Evolutionary conservation across 2,329 filamentous ascomycete genomes (phyloP).

Genomic region (Reticulascus tulasneorum): DNA sequence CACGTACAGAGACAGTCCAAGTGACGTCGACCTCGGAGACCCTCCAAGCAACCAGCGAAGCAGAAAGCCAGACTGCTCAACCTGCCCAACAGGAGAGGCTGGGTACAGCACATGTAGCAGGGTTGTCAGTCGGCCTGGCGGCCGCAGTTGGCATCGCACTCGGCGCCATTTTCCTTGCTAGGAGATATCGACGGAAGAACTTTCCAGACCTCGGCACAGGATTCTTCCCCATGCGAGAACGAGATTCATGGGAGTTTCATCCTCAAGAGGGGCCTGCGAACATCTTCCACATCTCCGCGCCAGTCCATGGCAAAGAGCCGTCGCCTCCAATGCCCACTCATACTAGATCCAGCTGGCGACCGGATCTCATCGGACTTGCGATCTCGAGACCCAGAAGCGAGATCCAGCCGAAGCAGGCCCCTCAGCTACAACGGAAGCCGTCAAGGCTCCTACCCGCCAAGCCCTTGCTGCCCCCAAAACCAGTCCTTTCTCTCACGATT

Average conservation of each 20-base stretch:
- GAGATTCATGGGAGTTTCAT: constrained; percentile 30
- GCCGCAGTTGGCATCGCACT: constrained; percentile 35
- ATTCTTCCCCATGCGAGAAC: constrained; percentile 32
- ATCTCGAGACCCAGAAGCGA: constrained; percentile 31
- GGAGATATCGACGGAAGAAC: constrained; percentile 36
- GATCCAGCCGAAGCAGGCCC: constrained; percentile 7
- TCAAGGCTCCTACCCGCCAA: constrained; percentile 43
- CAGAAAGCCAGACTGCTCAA: constrained; percentile 3
- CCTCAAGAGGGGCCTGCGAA: constrained; percentile 11
- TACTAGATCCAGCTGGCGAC: constrained; percentile 24
- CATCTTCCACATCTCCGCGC: constrained; percentile 39
- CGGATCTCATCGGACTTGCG: constrained; percentile 40
- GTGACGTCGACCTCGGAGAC: constrained; percentile 2
- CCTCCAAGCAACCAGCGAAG: too few species aligned
- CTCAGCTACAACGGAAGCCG: constrained; percentile 22
- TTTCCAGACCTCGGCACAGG: constrained; percentile 32
- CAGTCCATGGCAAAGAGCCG: constrained; percentile 27
- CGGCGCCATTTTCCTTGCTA: constrained; percentile 41
- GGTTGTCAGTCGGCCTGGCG: constrained; percentile 12
- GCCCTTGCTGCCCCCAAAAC: constrained; percentile 27
- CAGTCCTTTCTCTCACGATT: constrained; percentile 38
- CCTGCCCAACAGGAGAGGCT: constrained; percentile 7
- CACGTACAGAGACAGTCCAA: background rate
- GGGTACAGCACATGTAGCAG: constrained; percentile 11
- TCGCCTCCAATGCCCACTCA: constrained; percentile 13